Evolutionary conservation across 1,284 basidiomycete genomes (phyloP).

Genomic region (Ustilago xerochloae): DNA sequence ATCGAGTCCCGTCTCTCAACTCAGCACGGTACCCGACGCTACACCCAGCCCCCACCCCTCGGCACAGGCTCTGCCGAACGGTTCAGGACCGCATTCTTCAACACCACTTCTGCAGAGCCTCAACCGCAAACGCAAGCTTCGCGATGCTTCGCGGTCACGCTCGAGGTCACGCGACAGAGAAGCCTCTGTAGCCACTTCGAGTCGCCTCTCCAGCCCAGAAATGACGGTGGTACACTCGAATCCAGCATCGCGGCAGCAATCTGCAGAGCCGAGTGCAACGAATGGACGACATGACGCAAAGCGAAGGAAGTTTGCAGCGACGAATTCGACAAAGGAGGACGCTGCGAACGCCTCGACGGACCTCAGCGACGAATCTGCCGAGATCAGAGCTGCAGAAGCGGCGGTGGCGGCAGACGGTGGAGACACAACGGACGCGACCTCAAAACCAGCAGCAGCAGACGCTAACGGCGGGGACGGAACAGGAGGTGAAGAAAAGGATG

Average conservation of each 20-base stretch:
- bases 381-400: slow-evolving; percentile 9
- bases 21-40: slow-evolving; percentile 42
- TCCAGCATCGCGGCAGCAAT: slow-evolving; percentile 34
- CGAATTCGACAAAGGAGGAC: slow-evolving; percentile 18
- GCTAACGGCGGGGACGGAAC: neutral
- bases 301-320: slow-evolving; percentile 22
- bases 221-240: slow-evolving; percentile 42
- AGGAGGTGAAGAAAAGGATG: neutral
- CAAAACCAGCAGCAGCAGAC: neutral
- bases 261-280: slow-evolving; percentile 12
- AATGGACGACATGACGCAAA: slow-evolving; percentile 35
- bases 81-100: slow-evolving; percentile 30
- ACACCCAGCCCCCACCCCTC: slow-evolving; percentile 45
- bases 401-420: neutral
- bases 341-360: slow-evolving; percentile 31
- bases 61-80: slow-evolving; percentile 26
- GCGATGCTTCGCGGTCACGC: slow-evolving; percentile 34
- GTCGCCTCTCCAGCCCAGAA: slow-evolving; percentile 51
- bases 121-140: slow-evolving; percentile 47
- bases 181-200: slow-evolving; percentile 49
- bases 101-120: slow-evolving; percentile 40
- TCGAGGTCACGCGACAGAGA: slow-evolving; percentile 44
- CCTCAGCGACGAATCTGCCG: slow-evolving; percentile 40
- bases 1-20: slow-evolving; percentile 42
- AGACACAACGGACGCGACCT: slow-evolving; percentile 1